A percentile compares a stretch with the other conserved stretches of the same genome.
These are phyloP conservation scores for Aspergillaceae sp. DNA, from an alignment of 2,329 filamentous ascomycete genomes.

Conservation along the genomic window DNA sequence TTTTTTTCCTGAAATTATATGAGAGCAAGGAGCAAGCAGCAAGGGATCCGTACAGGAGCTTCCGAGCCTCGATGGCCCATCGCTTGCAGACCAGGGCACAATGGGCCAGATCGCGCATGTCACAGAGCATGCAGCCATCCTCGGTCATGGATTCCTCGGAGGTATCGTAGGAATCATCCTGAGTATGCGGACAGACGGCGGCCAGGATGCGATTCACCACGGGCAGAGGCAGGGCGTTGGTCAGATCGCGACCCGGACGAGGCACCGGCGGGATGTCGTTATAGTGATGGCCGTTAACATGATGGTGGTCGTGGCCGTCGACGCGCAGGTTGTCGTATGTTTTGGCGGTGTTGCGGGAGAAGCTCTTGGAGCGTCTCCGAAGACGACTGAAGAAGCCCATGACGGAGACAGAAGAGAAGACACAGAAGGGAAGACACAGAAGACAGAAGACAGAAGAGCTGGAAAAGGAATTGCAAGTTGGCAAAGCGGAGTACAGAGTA, in stretches of 20 bases:
- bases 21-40: neutral
- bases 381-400: constrained; percentile 27
- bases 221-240: constrained; percentile 54
- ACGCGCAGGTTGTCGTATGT: constrained; percentile 12
- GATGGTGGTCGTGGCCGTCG: neutral
- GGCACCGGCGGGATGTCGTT: constrained; percentile 14
- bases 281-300: constrained; percentile 3
- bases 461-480: neutral
- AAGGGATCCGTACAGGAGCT: constrained; percentile 47
- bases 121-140: constrained; percentile 85
- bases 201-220: constrained; percentile 70
- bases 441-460: neutral
- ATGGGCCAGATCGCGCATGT: constrained; percentile 77
- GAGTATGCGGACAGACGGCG: constrained; percentile 73
- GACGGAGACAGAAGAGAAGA: constrained; percentile 5
- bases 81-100: constrained; percentile 64
- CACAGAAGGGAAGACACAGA: neutral
- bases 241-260: constrained; percentile 20
- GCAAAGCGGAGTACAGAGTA: too few relatives aligned
- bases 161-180: constrained; percentile 68
- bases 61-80: constrained; percentile 57
- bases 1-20: too few relatives aligned
- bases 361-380: constrained; percentile 20
- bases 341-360: constrained; percentile 18
- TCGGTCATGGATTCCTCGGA: constrained; percentile 73